phyloP scores from a whole-genome alignment of 441 rosid genomes.

The Gossypium schwendimanii region DNA sequence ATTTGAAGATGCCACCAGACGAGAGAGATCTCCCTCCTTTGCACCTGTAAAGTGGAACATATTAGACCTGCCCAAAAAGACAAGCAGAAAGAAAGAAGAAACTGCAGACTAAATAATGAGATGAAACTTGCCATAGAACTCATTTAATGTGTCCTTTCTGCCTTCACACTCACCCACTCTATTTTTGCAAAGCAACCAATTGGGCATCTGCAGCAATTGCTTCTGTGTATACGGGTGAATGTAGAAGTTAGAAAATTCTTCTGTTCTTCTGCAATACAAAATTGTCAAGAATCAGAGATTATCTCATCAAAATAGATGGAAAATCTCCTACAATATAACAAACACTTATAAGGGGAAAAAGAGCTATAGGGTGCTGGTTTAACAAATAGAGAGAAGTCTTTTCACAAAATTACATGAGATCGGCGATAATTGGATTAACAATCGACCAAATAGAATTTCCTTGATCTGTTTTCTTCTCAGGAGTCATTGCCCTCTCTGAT shows the following conservation, averaged over 20 bases:
- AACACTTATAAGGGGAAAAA: neutral
- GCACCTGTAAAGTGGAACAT: slow-evolving; percentile 38
- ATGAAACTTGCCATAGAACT: slow-evolving; percentile 28
- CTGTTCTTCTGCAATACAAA: slow-evolving; percentile 39
- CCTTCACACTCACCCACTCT: slow-evolving; percentile 23
- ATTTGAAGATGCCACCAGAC: slow-evolving; percentile 43
- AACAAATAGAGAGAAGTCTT: neutral
- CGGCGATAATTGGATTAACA: slow-evolving; percentile 24
- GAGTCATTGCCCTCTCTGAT: slow-evolving; percentile 21
- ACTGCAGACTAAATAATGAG: neutral
- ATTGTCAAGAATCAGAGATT: neutral
- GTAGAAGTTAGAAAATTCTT: slow-evolving; percentile 35
- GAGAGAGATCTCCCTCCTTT: slow-evolving; percentile 36
- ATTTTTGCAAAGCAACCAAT: slow-evolving; percentile 25
- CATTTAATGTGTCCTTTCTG: slow-evolving; percentile 7
- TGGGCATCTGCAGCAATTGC: slow-evolving; percentile 39
- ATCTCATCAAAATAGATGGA: neutral
- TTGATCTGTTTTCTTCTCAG: slow-evolving; percentile 24
- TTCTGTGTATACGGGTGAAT: slow-evolving; percentile 50
- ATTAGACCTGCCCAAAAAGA: slow-evolving; percentile 19
- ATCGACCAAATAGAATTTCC: slow-evolving; percentile 25
- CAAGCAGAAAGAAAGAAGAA: slow-evolving; percentile 15
- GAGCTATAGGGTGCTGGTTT: neutral
- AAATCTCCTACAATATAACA: slow-evolving; percentile 1
- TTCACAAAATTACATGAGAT: slow-evolving; percentile 42